Evolutionary conservation across 352 stramenopile species (phyloP), one percentile per base, ranked within the genome.

Genomic region (Phytophthora cactorum): DNA sequence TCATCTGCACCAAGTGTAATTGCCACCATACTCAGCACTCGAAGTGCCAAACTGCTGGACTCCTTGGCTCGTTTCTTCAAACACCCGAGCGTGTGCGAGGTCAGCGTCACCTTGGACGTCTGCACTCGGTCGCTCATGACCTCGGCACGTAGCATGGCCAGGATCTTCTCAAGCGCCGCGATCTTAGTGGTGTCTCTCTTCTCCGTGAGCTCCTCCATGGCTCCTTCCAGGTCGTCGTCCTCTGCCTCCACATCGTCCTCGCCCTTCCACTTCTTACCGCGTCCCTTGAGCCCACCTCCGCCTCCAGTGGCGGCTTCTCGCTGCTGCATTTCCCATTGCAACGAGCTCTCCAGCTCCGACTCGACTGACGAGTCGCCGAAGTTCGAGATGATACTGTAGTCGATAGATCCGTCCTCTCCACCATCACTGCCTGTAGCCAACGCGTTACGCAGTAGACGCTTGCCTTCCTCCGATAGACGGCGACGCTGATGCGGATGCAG

Each of bases 161-260:
- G 52, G 61, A 91, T 86, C 66, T 85, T 85, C 15, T 81, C 63
- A 15, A 91, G 63, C 9, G 80, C 82, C n/a, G 74, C 59, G 59
- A 88, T 67, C 60, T 89, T 89, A 43, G 73, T 84, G 15, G 72
- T 72, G 57, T 91, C 82, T 44, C 82, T 78, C 73, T 91, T 91
- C 71, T 91, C 82, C 17, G 45, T 69, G 44, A 91, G 77, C 58
- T 86, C 66, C 46, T 87, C 82, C 27, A 89, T 77, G 5, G 77
- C 77, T 5, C 76, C 68, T 46, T 90, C 77, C 22, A 90, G 75
- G 32, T 81, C 78, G 36, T 72, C 71, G 14, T 74, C 73, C 9
- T 25, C 51, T 14, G 59, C 59, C 5, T 68, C 58, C n/a, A 54
- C 58, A 29, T 82, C 68, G 4, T 78, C 70, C 32, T 79, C 54